These are phyloP conservation scores for Hapsidospora chrysogenum DNA, from an alignment of 495 filamentous ascomycete genomes.

Conservation along the genomic window DNA sequence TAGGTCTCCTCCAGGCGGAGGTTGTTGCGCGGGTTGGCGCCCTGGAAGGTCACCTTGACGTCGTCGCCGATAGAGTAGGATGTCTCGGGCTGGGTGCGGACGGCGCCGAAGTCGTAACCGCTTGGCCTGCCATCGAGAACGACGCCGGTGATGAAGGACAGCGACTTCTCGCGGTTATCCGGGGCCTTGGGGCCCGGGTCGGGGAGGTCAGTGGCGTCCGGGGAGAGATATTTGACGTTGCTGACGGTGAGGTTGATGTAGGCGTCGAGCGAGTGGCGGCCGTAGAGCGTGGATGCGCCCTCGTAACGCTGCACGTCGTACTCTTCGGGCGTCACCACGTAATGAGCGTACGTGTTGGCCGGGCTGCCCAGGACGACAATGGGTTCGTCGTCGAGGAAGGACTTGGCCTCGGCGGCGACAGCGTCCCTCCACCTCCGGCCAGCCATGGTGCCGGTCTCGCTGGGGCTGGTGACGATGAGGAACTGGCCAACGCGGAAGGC, in stretches of 20 bases:
- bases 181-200: constrained; percentile 52
- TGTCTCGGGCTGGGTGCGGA: constrained; percentile 35
- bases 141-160: constrained; percentile 70
- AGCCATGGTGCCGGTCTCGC: constrained; percentile 88
- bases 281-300: constrained; percentile 86
- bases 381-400: constrained; percentile 18
- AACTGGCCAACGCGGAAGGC: constrained; percentile 80
- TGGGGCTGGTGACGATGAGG: constrained; percentile 69
- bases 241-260: constrained; percentile 70
- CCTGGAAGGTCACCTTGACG: constrained; percentile 59
- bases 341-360: constrained; percentile 88
- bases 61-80: constrained; percentile 44
- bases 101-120: constrained; percentile 54
- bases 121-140: constrained; percentile 54
- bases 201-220: constrained; percentile 27
- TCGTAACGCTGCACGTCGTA: constrained; percentile 87
- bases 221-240: constrained; percentile 52
- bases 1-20: constrained; percentile 67
- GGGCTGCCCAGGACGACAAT: constrained; percentile 66
- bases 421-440: constrained; percentile 79
- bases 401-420: constrained; percentile 34
- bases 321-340: constrained; percentile 80
- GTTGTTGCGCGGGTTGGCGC: constrained; percentile 85
- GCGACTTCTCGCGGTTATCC: constrained; percentile 52
- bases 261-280: constrained; percentile 63